Conservation (phyloP, 441 rosid genomes). For the Aquilaria agallochum region DNA sequence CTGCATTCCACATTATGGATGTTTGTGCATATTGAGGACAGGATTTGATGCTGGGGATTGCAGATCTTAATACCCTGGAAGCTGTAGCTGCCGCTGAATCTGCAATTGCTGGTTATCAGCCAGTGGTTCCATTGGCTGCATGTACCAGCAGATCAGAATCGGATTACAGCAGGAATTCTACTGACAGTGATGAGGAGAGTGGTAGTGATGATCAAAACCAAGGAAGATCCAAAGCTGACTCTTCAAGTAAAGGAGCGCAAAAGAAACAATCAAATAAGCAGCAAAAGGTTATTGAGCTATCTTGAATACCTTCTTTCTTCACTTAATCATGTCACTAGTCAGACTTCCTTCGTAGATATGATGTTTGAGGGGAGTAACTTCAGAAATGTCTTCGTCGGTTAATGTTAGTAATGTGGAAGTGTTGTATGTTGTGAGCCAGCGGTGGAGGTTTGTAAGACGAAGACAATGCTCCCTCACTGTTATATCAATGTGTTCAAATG, state of each 20-base stretch:
- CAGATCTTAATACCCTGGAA: conserved; percentile 84
- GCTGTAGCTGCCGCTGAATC: conserved; percentile 79
- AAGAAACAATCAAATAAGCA: conserved; percentile 28
- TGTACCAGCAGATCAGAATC: conserved; percentile 36
- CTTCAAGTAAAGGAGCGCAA: conserved; percentile 10
- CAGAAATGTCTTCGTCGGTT: too few species aligned
- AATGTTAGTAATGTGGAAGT: too few species aligned
- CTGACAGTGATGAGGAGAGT: conserved; percentile 12
- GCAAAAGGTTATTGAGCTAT: conserved; percentile 44
- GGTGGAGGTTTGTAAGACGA: too few species aligned
- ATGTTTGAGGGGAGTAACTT: too few species aligned
- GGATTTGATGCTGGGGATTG: conserved; percentile 69
- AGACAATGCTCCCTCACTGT: too few species aligned
- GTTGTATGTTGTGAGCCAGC: too few species aligned
- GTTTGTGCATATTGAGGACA: conserved; percentile 14
- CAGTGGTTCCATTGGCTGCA: conserved; percentile 20
- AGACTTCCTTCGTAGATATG: too few species aligned
- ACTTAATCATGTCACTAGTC: too few species aligned
- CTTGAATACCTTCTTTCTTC: conserved; percentile 10
- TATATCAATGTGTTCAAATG: too few species aligned
- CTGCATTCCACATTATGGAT: not conserved
- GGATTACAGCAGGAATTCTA: conserved; percentile 28
- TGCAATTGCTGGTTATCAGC: conserved; percentile 40
- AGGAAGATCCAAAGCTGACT: conserved; percentile 9
- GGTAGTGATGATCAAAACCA: conserved; percentile 18